Percentiles rank a stretch among this genome's conserved stretches.
Conservation (phyloP, 805 yeast species). For the Zygosaccharomyces lentus region DNA sequence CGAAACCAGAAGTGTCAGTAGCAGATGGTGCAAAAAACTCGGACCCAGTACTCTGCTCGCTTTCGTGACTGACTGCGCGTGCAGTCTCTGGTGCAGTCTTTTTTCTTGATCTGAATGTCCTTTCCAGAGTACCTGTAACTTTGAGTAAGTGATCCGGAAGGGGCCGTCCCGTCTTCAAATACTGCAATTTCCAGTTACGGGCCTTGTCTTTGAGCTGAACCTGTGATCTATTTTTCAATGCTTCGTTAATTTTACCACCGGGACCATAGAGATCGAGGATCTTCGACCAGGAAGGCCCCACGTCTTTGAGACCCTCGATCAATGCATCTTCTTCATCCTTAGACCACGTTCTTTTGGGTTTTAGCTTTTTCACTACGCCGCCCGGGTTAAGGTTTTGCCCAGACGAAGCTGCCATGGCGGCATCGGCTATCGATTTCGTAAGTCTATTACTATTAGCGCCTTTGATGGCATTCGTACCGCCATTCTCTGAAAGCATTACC, state of each 20-base stretch:
- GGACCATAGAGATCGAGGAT: constrained; percentile 89
- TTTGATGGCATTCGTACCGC: neutral
- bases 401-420: constrained; percentile 24
- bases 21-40: constrained; percentile 17
- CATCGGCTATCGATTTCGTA: constrained; percentile 21
- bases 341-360: constrained; percentile 56
- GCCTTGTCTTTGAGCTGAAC: constrained; percentile 96
- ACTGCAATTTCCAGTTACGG: constrained; percentile 88
- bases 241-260: constrained; percentile 83
- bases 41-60: constrained; percentile 11
- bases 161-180: constrained; percentile 66
- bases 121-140: constrained; percentile 82
- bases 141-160: constrained; percentile 75
- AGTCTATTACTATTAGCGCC: constrained; percentile 1
- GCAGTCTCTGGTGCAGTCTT: constrained; percentile 11
- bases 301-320: constrained; percentile 65
- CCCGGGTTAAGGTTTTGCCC: constrained; percentile 3
- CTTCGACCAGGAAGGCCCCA: constrained; percentile 93
- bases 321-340: constrained; percentile 83
- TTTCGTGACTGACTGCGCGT: constrained; percentile 1
- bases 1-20: constrained; percentile 21
- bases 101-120: constrained; percentile 44
- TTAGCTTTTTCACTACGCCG: constrained; percentile 23
- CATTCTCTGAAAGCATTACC: constrained; percentile 3
- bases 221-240: constrained; percentile 80